Evolutionary conservation across 805 yeast species (phyloP).

Genomic region (Lipomyces mesembrius): DNA sequence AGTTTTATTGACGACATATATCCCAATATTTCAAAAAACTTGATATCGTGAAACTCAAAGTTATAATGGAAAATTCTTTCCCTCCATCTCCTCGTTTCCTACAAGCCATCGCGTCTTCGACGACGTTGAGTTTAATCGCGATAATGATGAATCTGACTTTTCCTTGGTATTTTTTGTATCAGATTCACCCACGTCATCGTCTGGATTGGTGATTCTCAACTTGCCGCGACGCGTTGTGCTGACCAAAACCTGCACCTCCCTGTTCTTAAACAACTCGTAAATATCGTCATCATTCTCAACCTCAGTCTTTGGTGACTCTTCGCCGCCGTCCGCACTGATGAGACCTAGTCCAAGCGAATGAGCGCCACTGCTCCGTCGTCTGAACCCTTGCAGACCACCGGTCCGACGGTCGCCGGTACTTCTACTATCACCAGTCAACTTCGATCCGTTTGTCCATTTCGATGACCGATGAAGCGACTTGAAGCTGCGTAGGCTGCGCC

Average conservation of each 20-base stretch:
- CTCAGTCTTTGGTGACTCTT: not conserved
- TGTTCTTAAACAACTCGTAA: slow-evolving; percentile 48
- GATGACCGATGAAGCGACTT: slow-evolving; percentile 11
- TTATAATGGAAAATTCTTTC: not conserved
- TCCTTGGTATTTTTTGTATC: slow-evolving; percentile 17
- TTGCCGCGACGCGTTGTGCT: slow-evolving; percentile 66
- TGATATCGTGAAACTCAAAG: not conserved
- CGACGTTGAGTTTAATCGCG: slow-evolving; percentile 8
- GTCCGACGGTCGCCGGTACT: not conserved
- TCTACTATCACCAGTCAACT: not conserved
- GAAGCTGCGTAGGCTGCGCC: slow-evolving; percentile 15
- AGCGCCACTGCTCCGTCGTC: slow-evolving; percentile 21
- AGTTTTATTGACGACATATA: not conserved
- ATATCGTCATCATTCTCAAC: slow-evolving; percentile 35
- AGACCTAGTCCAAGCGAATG: not conserved
- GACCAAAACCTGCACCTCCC: slow-evolving; percentile 75
- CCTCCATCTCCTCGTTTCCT: slow-evolving; percentile 4
- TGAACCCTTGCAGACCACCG: slow-evolving; percentile 14
- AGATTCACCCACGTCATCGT: slow-evolving; percentile 37
- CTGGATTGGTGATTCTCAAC: slow-evolving; percentile 68
- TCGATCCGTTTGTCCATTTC: slow-evolving; percentile 1
- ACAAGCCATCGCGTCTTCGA: slow-evolving; percentile 20
- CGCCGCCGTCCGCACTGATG: not conserved
- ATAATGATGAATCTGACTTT: not conserved
- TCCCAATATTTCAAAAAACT: not conserved